Base-by-base conservation (phyloP, 345 rosid species). In the Firmiana major region DNA sequence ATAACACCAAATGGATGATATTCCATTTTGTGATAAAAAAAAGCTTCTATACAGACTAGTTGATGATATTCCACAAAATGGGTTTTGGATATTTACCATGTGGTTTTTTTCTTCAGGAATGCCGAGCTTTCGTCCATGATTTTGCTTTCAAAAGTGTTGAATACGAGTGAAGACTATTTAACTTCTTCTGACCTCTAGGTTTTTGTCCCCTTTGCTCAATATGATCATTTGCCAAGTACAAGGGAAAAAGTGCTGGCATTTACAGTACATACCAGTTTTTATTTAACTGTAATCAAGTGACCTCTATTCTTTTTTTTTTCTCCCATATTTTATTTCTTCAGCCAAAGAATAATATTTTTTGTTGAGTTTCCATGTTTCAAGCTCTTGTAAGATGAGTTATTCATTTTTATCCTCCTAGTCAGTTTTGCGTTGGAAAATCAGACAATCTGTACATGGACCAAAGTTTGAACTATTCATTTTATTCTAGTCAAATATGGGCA, bases 61-160 rank as follows among this genome's bases (percentile, higher is more conserved):
- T 31, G 3, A 31, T 31, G 34, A 31, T 31, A 31, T 0, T 31
- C 10, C 0, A 26, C 6, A 11, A 38, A 36, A 26, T 12, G 40
- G 24, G 62, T 26, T 28, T 17, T 15, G 68, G 70, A 55, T 15
- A 46, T 26, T 24, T 9, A 16, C n/a, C 59, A 40, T 78, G 24
- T 0, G 38, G 26, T 7, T 38, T 68, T 70, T 38, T 6, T 76
- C 75, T 76, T 70, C 83, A 78, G 84, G 84, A 73, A 53, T 72
- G 24, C 77, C n/a, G 68, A 64, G 82, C 63, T 72, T 78, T 69
- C 66, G 63, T 67, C 21, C 34, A 15, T 8, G 64, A 16, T 24
- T 40, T 21, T 6, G 24, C 53, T 53, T 64, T 64, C 72, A 64
- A 72, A 74, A 7, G 21, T 66, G 81, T 45, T 38, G 74, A 63